Evolutionary conservation across 768 basidiomycete genomes (phyloP).

Genomic region (Chlorophyllum brunneum): DNA sequence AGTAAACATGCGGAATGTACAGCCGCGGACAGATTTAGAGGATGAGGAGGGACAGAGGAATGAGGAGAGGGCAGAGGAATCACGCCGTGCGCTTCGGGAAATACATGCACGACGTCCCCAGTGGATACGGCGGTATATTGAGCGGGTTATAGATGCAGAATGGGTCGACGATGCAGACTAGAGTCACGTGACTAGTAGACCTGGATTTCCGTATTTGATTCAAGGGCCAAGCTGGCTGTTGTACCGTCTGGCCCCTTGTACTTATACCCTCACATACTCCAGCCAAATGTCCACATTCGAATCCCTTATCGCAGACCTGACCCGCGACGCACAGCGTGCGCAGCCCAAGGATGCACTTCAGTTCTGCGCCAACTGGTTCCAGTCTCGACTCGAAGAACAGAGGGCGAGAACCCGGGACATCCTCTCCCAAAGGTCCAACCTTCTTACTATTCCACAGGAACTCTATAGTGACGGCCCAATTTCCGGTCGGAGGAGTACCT

Average conservation of each 20-base stretch:
- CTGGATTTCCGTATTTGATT: slow-evolving; percentile 12
- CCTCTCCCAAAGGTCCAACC: slow-evolving; percentile 48
- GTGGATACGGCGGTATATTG: slow-evolving; percentile 66
- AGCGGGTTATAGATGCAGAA: slow-evolving; percentile 58
- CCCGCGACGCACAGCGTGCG: slow-evolving; percentile 79
- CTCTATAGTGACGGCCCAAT: slow-evolving; percentile 55
- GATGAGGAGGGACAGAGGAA: slow-evolving; percentile 20
- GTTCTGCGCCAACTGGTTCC: slow-evolving; percentile 94
- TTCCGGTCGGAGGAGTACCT: slow-evolving; percentile 17
- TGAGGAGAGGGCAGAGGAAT: slow-evolving; percentile 29
- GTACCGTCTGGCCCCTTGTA: neutral
- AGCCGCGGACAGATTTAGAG: slow-evolving; percentile 17
- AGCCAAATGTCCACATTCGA: slow-evolving; percentile 70
- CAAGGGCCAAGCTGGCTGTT: neutral
- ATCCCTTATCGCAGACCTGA: slow-evolving; percentile 76
- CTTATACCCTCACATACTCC: neutral
- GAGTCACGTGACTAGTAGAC: slow-evolving; percentile 20
- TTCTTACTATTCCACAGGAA: slow-evolving; percentile 50
- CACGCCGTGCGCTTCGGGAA: slow-evolving; percentile 40
- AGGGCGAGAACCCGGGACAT: slow-evolving; percentile 68
- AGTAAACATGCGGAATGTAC: slow-evolving; percentile 40
- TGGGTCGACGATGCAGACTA: slow-evolving; percentile 64
- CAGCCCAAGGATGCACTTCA: slow-evolving; percentile 91
- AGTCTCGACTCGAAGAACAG: slow-evolving; percentile 82
- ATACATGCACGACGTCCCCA: slow-evolving; percentile 48